Conservation (phyloP, 169 alveolate species). For the Cryptosporidium meleagridis region DNA sequence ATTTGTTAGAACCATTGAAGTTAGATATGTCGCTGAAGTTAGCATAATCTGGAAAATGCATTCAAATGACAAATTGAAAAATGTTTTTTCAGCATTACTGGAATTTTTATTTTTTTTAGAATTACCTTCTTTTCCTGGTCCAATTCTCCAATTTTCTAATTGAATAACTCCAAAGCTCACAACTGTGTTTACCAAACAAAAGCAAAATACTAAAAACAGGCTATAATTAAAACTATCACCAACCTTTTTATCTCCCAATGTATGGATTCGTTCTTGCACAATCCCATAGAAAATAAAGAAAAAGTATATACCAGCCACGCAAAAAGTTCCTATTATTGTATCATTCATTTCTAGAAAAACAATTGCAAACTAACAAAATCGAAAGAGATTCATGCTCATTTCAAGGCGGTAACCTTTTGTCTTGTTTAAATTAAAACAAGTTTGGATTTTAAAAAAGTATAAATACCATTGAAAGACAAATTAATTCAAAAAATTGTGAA, state of each 20-base stretch:
- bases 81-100: neutral
- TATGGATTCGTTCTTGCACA: slow-evolving; percentile 54
- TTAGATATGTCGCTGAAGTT: slow-evolving; percentile 83
- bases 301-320: slow-evolving; percentile 49
- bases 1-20: slow-evolving; percentile 86
- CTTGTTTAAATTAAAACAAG: neutral
- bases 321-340: slow-evolving; percentile 23
- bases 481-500: no score
- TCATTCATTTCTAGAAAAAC: slow-evolving; percentile 23
- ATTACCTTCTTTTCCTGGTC: neutral
- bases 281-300: slow-evolving; percentile 62
- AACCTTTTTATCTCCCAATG: slow-evolving; percentile 23
- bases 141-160: neutral
- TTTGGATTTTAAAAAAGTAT: neutral
- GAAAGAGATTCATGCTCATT: neutral
- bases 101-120: neutral
- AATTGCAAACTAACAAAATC: neutral
- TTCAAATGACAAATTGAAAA: slow-evolving; percentile 9
- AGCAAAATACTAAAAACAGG: slow-evolving; percentile 57
- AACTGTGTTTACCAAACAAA: slow-evolving; percentile 65
- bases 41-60: slow-evolving; percentile 76
- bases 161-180: slow-evolving; percentile 44
- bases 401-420: neutral
- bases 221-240: slow-evolving; percentile 53
- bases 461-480: no score